A percentile compares a stretch with the other conserved stretches of the same genome.
phyloP scores from a whole-genome alignment of 495 filamentous ascomycete genomes.

The Pyrenula massariospora region DNA sequence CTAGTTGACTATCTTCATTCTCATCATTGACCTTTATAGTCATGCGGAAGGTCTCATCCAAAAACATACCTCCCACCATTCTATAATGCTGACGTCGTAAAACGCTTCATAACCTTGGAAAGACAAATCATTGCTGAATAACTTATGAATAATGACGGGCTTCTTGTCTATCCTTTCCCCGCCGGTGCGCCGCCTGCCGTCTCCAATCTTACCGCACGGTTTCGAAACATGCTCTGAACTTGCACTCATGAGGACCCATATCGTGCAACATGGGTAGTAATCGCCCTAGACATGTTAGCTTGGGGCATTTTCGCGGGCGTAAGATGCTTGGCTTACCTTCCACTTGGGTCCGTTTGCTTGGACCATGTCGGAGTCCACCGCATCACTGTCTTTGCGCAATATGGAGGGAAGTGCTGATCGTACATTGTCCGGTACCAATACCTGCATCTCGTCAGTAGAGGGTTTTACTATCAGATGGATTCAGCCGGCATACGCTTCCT shows the following conservation, averaged over 20 bases:
- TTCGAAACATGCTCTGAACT: too few species aligned
- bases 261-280: slow-evolving; percentile 56
- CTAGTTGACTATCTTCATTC: too few species aligned
- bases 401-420: slow-evolving; percentile 91
- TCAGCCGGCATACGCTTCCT: slow-evolving; percentile 66
- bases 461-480: neutral
- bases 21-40: too few species aligned
- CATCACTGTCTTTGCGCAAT: slow-evolving; percentile 87
- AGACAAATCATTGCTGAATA: too few species aligned
- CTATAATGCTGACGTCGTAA: too few species aligned
- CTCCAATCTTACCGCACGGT: too few species aligned
- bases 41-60: too few species aligned
- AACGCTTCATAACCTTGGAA: too few species aligned
- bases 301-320: slow-evolving; percentile 13
- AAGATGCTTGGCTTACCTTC: slow-evolving; percentile 68
- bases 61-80: too few species aligned
- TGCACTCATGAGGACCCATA: slow-evolving; percentile 29
- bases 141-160: too few species aligned
- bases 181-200: too few species aligned
- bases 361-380: slow-evolving; percentile 98
- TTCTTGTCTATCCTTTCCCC: too few species aligned
- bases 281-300: slow-evolving; percentile 47
- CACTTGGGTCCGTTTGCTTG: slow-evolving; percentile 88
- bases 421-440: slow-evolving; percentile 99
- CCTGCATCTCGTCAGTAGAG: slow-evolving; percentile 19